A percentile compares a stretch with the other conserved stretches of the same genome.
These are phyloP conservation scores for Omphalotus olearius DNA, from an alignment of 1,284 basidiomycete genomes.

Conservation along the genomic window DNA sequence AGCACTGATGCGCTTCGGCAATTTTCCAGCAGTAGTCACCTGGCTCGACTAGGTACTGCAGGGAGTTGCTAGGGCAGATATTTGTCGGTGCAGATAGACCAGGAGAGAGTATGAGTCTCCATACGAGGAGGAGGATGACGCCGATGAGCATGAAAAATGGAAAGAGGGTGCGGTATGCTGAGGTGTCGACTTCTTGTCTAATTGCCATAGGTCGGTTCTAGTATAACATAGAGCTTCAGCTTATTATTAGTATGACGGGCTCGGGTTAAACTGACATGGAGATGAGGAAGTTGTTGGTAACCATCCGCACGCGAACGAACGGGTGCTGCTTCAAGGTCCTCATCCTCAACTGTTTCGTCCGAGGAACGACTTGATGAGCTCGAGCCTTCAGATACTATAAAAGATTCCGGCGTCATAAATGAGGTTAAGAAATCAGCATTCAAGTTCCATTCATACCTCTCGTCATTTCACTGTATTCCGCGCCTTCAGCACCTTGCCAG, in stretches of 20 bases:
- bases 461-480: constrained; percentile 50
- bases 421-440: neutral
- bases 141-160: constrained; percentile 72
- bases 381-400: neutral
- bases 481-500: constrained; percentile 49
- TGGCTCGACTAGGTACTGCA: constrained; percentile 42
- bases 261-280: constrained; percentile 37
- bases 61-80: constrained; percentile 42
- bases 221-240: constrained; percentile 8
- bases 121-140: constrained; percentile 60
- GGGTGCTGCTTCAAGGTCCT: constrained; percentile 53
- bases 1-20: constrained; percentile 44
- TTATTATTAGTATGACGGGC: neutral
- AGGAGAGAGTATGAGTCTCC: constrained; percentile 53
- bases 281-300: constrained; percentile 49
- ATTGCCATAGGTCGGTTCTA: constrained; percentile 26
- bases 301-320: constrained; percentile 28
- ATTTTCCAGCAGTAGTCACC: constrained; percentile 75
- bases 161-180: constrained; percentile 59
- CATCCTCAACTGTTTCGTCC: constrained; percentile 25
- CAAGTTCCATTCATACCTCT: constrained; percentile 32
- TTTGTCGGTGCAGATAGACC: constrained; percentile 27
- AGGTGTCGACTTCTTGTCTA: constrained; percentile 29
- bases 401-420: neutral
- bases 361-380: neutral